A percentile compares a stretch with the other conserved stretches of the same genome.
Conservation (phyloP, 805 yeast genomes). For the Kodamaea kaohsiungensis region DNA sequence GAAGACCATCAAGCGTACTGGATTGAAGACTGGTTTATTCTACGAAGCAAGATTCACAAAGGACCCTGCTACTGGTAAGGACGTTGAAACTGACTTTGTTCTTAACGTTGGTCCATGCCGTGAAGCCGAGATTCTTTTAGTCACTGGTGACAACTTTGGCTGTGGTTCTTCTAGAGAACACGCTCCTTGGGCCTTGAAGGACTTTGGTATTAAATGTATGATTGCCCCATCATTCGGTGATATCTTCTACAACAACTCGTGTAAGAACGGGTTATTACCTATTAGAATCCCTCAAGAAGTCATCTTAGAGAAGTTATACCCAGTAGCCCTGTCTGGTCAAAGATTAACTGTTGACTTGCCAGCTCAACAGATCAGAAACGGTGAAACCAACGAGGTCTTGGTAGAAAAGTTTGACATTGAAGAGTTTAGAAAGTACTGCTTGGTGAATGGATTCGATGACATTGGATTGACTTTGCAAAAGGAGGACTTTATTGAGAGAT, state of each 20-base stretch:
- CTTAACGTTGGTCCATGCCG: conserved; percentile 85
- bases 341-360: conserved; percentile 81
- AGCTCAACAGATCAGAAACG: conserved; percentile 76
- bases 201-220: conserved; percentile 92
- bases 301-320: conserved; percentile 70
- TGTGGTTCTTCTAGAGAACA: conserved; percentile 99
- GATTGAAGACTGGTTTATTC: conserved; percentile 83
- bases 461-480: conserved; percentile 93
- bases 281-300: conserved; percentile 83
- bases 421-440: conserved; percentile 90
- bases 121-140: conserved; percentile 78
- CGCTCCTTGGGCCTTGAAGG: conserved; percentile 99
- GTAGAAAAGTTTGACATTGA: conserved; percentile 87
- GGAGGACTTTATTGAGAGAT: conserved; percentile 71
- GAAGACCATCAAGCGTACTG: conserved; percentile 97
- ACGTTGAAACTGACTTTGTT: conserved; percentile 83
- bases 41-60: conserved; percentile 79
- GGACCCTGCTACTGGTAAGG: conserved; percentile 68
- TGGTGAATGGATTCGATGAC: conserved; percentile 93
- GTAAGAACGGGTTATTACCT: conserved; percentile 93
- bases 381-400: conserved; percentile 59
- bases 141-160: conserved; percentile 96
- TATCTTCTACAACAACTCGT: conserved; percentile 95
- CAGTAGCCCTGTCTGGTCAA: conserved; percentile 75
- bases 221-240: conserved; percentile 99